These are phyloP conservation scores for Powellomyces hirtus DNA, from an alignment of 192 early-diverging fungal species.

Conservation along the genomic window DNA sequence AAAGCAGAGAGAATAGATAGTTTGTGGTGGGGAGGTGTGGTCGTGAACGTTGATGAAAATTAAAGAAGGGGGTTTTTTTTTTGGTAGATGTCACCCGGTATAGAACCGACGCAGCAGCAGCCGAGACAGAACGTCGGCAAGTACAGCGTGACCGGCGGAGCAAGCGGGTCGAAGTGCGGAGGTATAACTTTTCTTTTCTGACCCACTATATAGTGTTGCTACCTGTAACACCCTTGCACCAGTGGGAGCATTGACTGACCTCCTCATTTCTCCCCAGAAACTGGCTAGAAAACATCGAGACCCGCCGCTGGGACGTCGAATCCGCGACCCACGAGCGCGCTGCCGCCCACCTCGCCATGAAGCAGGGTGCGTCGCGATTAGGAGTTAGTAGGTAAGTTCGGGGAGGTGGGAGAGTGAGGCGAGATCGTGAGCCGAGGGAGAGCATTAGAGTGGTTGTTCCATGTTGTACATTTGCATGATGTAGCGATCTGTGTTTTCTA, in stretches of 20 bases:
- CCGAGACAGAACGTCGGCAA: slow-evolving; percentile 25
- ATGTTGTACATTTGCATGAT: too few species aligned
- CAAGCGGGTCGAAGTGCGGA: slow-evolving; percentile 15
- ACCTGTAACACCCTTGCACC: too few species aligned
- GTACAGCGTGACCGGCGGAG: slow-evolving; percentile 23
- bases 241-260: too few species aligned
- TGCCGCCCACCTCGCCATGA: slow-evolving; percentile 11
- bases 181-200: slow-evolving; percentile 1
- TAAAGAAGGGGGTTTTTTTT: too few species aligned
- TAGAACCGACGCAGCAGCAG: slow-evolving; percentile 28
- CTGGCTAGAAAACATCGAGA: slow-evolving; percentile 33
- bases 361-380: slow-evolving; percentile 21
- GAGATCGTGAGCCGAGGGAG: background rate
- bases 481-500: background rate
- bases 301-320: slow-evolving; percentile 35
- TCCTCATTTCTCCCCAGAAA: slow-evolving; percentile 25
- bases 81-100: slow-evolving; percentile 30
- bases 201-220: background rate
- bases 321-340: slow-evolving; percentile 9
- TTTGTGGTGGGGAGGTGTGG: too few species aligned
- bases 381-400: slow-evolving; percentile 35
- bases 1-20: background rate
- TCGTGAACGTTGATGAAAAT: too few species aligned
- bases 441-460: too few species aligned
- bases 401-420: background rate